Conservation (phyloP, 2,329 filamentous ascomycete species). For the Alternaria viburni region DNA sequence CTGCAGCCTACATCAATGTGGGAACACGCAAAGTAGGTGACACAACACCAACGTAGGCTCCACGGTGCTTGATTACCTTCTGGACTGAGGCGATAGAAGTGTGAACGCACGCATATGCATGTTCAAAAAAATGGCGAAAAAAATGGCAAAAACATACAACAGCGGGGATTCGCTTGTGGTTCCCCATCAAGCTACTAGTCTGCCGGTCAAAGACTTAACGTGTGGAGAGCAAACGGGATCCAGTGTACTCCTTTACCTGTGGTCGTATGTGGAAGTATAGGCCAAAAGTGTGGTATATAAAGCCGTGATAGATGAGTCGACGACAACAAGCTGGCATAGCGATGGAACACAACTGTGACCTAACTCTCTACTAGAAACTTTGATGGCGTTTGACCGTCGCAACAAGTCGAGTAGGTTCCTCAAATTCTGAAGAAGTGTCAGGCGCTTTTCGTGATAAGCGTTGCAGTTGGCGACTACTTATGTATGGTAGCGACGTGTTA, state of each 20-base stretch:
- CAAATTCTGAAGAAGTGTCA: too few relatives aligned
- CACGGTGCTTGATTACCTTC: background rate
- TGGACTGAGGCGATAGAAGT: background rate
- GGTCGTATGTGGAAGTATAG: slow-evolving; percentile 2
- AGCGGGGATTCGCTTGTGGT: slow-evolving; percentile 4
- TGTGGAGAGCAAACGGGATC: too few relatives aligned
- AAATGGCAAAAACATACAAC: slow-evolving; percentile 7
- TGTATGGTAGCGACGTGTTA: background rate
- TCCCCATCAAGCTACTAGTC: slow-evolving; percentile 4
- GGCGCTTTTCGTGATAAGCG: background rate
- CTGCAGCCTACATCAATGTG: background rate
- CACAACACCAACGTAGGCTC: background rate
- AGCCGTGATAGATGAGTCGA: background rate
- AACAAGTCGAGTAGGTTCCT: too few relatives aligned
- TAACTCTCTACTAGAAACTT: background rate
- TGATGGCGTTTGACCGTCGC: background rate
- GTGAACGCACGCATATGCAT: background rate
- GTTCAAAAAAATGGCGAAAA: background rate
- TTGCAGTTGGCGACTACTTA: background rate
- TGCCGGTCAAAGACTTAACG: too few relatives aligned
- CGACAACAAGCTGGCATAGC: background rate
- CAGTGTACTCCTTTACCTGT: too few relatives aligned
- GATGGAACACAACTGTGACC: background rate
- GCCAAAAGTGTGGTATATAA: accelerated
- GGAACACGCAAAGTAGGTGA: background rate